A percentile compares a stretch with the other conserved stretches of the same genome.
phyloP scores from a whole-genome alignment of 2,329 filamentous ascomycete genomes.

The Leptosphaerulina australis region DNA sequence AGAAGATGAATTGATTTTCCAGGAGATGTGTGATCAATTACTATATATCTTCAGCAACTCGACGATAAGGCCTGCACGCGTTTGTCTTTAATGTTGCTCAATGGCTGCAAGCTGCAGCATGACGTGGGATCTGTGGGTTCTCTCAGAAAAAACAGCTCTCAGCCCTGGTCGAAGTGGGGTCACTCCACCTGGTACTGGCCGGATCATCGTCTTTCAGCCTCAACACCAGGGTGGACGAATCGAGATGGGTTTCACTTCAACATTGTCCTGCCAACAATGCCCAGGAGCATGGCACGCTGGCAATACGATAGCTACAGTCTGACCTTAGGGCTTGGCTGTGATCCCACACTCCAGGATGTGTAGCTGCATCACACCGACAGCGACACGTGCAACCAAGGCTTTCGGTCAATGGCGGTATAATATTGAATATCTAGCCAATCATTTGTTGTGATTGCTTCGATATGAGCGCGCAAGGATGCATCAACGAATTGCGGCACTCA shows the following conservation, averaged over 20 bases:
- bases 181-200: constrained; percentile 8
- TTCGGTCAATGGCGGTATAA: constrained; percentile 3
- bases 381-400: constrained; percentile 4
- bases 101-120: constrained; percentile 16
- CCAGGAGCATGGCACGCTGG: too few relatives aligned
- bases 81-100: constrained; percentile 9
- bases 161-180: constrained; percentile 14
- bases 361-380: neutral
- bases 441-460: constrained; percentile 1
- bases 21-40: constrained; percentile 10
- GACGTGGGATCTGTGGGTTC: constrained; percentile 14
- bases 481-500: too few relatives aligned
- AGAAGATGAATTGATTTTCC: neutral
- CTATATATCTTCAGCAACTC: constrained; percentile 15
- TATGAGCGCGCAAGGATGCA: neutral
- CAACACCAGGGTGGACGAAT: constrained; percentile 12
- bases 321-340: neutral
- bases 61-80: constrained; percentile 14
- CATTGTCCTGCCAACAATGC: neutral
- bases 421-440: neutral
- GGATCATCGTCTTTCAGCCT: constrained; percentile 16
- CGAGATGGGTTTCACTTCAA: constrained; percentile 1
- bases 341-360: neutral
- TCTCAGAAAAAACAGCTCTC: constrained; percentile 3
- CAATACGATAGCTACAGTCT: neutral